Percentiles rank a stretch among this genome's conserved stretches.
Evolutionary conservation across 805 yeast species (phyloP).

Genomic region (Wickerhamia fluorescens): DNA sequence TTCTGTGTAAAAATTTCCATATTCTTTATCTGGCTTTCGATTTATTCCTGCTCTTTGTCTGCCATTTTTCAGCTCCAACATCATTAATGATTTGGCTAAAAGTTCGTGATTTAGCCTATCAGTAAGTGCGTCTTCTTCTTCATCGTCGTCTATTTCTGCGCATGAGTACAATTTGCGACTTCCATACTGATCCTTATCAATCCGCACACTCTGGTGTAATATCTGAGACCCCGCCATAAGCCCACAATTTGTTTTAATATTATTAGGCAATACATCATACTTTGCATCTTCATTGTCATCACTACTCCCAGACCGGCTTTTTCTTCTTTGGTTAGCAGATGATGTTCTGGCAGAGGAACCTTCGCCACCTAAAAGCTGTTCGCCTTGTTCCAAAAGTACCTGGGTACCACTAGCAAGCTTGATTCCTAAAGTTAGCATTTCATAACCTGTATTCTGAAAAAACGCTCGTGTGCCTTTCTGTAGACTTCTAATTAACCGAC

Average conservation of each 20-base stretch:
- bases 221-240: conserved; percentile 21
- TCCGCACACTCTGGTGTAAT: conserved; percentile 13
- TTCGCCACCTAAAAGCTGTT: conserved; percentile 68
- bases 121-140: conserved; percentile 9
- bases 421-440: conserved; percentile 73
- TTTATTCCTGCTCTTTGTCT: conserved; percentile 2
- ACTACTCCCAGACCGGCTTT: not conserved
- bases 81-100: conserved; percentile 16
- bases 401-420: conserved; percentile 87
- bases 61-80: no score
- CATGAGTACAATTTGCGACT: conserved; percentile 22
- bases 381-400: conserved; percentile 69
- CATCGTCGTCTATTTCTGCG: conserved; percentile 25
- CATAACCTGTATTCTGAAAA: conserved; percentile 73
- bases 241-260: conserved; percentile 5
- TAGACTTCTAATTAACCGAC: conserved; percentile 58
- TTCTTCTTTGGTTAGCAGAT: not conserved
- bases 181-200: conserved; percentile 13
- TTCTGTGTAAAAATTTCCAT: no score
- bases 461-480: conserved; percentile 72
- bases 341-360: conserved; percentile 54
- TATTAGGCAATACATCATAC: no score
- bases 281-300: no score
- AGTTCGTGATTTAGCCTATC: conserved; percentile 9
- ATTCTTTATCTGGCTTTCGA: conserved; percentile 8